phyloP scores from a whole-genome alignment of 2,329 filamentous ascomycete genomes.

The Elsinoe necatrix region DNA sequence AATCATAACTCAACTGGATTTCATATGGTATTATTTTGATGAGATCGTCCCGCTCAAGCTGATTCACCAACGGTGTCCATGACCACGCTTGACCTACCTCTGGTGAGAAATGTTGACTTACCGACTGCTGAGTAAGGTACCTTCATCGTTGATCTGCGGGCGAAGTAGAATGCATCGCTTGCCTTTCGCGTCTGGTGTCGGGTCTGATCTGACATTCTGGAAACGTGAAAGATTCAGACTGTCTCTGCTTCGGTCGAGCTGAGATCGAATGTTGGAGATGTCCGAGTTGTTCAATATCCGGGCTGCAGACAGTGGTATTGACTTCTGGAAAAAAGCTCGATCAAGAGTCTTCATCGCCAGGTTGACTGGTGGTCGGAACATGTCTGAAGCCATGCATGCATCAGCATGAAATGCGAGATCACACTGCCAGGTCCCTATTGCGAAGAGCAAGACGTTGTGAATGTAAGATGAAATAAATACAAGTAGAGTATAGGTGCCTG shows the following conservation, averaged over 20 bases:
- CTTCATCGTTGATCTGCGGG: conserved; percentile 32
- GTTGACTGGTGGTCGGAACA: conserved; percentile 74
- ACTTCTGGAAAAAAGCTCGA: conserved; percentile 71
- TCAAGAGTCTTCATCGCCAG: conserved; percentile 74
- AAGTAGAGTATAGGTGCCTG: background rate
- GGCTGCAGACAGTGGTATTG: conserved; percentile 67
- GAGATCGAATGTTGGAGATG: conserved; percentile 62
- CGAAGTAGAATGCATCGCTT: conserved; percentile 40
- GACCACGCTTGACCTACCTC: conserved; percentile 49
- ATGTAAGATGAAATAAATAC: background rate
- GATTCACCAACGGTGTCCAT: conserved; percentile 63
- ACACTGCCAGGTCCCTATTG: background rate
- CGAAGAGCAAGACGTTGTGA: background rate
- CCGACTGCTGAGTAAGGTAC: conserved; percentile 20
- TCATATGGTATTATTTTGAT: conserved; percentile 67
- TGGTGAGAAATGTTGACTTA: conserved; percentile 19
- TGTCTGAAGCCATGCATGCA: conserved; percentile 30
- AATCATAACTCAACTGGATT: conserved; percentile 68
- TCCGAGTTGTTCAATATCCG: conserved; percentile 65
- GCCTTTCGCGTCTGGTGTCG: conserved; percentile 42
- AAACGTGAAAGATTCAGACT: conserved; percentile 57
- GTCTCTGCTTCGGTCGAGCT: conserved; percentile 58
- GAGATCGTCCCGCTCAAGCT: conserved; percentile 60
- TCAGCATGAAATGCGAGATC: background rate
- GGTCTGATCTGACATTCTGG: conserved; percentile 54